Evolutionary conservation across 2,329 filamentous ascomycete species (phyloP).

Genomic region (Exophiala sp.): DNA sequence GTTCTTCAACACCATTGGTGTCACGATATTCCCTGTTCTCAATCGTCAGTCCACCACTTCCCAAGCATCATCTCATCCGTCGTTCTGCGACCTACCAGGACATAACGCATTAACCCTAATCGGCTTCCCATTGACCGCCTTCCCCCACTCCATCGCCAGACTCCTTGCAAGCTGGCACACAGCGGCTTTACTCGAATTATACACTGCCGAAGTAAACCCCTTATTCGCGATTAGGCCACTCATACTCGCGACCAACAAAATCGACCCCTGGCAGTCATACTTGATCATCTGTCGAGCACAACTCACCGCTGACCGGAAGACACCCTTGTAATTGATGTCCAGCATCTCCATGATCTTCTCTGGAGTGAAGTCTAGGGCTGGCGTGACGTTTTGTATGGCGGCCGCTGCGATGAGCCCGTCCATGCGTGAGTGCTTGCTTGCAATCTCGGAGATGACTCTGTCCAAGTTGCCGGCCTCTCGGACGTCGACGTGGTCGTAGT

Average conservation of each 20-base stretch:
- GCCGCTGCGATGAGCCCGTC: slow-evolving; percentile 44
- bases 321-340: slow-evolving; percentile 32
- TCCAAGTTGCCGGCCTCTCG: slow-evolving; percentile 32
- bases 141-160: slow-evolving; percentile 44
- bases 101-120: slow-evolving; percentile 55
- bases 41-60: background rate
- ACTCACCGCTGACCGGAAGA: slow-evolving; percentile 37
- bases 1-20: slow-evolving; percentile 75
- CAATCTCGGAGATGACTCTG: slow-evolving; percentile 36
- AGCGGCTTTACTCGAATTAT: slow-evolving; percentile 45
- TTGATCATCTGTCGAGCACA: slow-evolving; percentile 63
- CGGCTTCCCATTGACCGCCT: slow-evolving; percentile 33
- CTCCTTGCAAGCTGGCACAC: slow-evolving; percentile 42
- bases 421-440: slow-evolving; percentile 34
- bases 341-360: slow-evolving; percentile 36
- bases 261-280: slow-evolving; percentile 57
- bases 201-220: slow-evolving; percentile 35
- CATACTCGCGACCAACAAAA: slow-evolving; percentile 63
- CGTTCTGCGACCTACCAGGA: slow-evolving; percentile 38
- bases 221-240: slow-evolving; percentile 58
- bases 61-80: background rate
- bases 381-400: slow-evolving; percentile 42
- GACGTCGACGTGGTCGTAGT: slow-evolving; percentile 49
- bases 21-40: slow-evolving; percentile 44
- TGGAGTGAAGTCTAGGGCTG: slow-evolving; percentile 40